phyloP scores from a whole-genome alignment of 371 early-diverging fungal genomes.

The Nematocida sp. region DNA sequence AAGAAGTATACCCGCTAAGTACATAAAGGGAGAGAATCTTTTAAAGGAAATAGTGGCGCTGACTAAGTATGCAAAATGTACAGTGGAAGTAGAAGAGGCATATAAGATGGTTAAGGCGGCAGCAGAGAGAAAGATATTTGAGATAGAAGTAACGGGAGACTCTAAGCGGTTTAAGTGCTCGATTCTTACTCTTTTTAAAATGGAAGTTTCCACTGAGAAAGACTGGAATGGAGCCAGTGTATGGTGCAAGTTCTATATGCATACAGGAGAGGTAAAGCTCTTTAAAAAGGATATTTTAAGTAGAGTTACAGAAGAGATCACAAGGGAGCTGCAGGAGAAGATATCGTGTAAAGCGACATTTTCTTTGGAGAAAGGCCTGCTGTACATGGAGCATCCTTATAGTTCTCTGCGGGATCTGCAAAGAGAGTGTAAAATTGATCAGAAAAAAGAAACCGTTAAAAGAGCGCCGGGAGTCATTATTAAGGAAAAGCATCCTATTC shows the following conservation, averaged over 20 bases:
- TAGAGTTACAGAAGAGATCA: background rate
- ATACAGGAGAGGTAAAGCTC: background rate
- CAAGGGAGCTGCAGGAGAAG: background rate
- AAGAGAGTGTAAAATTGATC: background rate
- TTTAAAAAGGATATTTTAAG: constrained; percentile 20
- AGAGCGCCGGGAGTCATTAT: constrained; percentile 3
- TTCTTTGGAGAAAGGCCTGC: constrained; percentile 22
- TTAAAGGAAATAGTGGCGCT: constrained; percentile 32
- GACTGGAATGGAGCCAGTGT: constrained; percentile 39
- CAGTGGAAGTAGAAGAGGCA: constrained; percentile 28
- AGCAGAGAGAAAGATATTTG: constrained; percentile 29
- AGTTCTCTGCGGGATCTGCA: constrained; percentile 25
- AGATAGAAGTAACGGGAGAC: constrained; percentile 21
- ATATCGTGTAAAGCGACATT: background rate
- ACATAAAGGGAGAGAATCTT: background rate
- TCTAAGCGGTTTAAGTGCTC: constrained; percentile 6
- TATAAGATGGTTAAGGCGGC: constrained; percentile 7
- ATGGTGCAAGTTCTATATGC: background rate
- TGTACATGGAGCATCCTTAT: constrained; percentile 4
- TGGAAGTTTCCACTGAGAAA: background rate
- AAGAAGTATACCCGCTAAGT: constrained; percentile 13
- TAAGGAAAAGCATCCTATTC: constrained; percentile 18
- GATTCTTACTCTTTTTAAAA: constrained; percentile 5
- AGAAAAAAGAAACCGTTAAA: too few relatives aligned
- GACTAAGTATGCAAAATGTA: constrained; percentile 30